phyloP scores from a whole-genome alignment of 2,329 filamentous ascomycete species.

The Beauveria australis region DNA sequence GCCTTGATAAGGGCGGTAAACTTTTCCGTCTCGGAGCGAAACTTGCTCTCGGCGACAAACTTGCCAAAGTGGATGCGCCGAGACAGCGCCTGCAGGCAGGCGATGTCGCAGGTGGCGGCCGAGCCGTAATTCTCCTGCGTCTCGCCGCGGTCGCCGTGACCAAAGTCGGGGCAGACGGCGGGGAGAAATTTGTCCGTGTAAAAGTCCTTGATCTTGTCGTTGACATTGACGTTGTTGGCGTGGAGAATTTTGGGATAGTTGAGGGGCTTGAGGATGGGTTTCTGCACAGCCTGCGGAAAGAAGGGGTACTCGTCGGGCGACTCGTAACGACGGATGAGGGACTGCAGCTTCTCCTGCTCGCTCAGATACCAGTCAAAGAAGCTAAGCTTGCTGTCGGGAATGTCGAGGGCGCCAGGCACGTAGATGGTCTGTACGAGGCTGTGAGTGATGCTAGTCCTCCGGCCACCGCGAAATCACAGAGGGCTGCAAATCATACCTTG shows the following conservation, averaged over 20 bases:
- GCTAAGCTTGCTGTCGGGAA: conserved; percentile 65
- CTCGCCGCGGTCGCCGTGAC: conserved; percentile 72
- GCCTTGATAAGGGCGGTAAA: conserved; percentile 79
- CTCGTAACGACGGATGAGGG: conserved; percentile 87
- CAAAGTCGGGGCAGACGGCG: conserved; percentile 68
- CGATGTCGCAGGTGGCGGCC: conserved; percentile 82
- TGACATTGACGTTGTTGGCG: conserved; percentile 83
- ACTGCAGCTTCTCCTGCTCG: conserved; percentile 86
- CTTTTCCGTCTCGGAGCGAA: conserved; percentile 68
- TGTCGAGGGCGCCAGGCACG: conserved; percentile 64
- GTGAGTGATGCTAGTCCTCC: background rate
- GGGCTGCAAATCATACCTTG: conserved; percentile 24
- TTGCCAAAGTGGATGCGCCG: conserved; percentile 95
- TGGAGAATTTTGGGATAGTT: conserved; percentile 84
- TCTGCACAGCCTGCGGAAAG: conserved; percentile 73
- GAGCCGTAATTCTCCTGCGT: conserved; percentile 93
- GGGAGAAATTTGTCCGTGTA: conserved; percentile 82
- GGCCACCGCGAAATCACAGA: too few relatives aligned
- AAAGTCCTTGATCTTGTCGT: conserved; percentile 73
- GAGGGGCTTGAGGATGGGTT: conserved; percentile 78
- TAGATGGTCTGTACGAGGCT: conserved; percentile 59
- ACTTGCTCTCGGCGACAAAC: conserved; percentile 96
- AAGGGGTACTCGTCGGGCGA: conserved; percentile 97
- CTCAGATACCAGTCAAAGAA: conserved; percentile 91
- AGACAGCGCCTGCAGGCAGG: conserved; percentile 80